These are phyloP conservation scores for Ceriops tagal DNA, from an alignment of 345 rosid genomes.

Conservation along the genomic window DNA sequence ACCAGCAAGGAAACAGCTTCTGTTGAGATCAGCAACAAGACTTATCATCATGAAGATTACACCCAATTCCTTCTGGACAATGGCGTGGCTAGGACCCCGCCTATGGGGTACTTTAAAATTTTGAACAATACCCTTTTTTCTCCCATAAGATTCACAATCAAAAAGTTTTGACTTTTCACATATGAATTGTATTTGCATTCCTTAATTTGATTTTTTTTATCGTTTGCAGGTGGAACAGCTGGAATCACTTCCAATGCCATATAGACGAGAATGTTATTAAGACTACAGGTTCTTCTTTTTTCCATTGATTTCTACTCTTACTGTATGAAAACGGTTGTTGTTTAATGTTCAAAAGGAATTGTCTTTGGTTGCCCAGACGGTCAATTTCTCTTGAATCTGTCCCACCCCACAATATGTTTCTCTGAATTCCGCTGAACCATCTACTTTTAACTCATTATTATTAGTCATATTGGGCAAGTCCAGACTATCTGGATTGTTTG, in stretches of 20 bases:
- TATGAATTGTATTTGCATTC: not conserved
- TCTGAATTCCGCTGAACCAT: conserved; percentile 2
- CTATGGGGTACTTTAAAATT: conserved; percentile 37
- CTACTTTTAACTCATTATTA: not conserved
- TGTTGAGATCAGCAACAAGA: conserved; percentile 11
- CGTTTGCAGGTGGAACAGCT: conserved; percentile 23
- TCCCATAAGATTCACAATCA: not conserved
- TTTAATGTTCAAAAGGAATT: not conserved
- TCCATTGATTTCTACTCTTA: too few relatives aligned
- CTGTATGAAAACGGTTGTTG: too few relatives aligned
- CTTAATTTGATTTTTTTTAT: not conserved
- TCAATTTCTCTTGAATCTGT: too few relatives aligned
- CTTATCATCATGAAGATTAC: conserved; percentile 14
- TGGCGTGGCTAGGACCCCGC: conserved; percentile 50
- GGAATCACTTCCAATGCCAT: conserved; percentile 30
- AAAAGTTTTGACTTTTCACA: not conserved
- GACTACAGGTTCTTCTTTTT: conserved; percentile 13
- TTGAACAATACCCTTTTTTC: not conserved
- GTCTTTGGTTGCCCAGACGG: too few relatives aligned
- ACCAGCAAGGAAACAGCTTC: conserved; percentile 4
- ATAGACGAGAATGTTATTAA: conserved; percentile 20
- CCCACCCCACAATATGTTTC: too few relatives aligned
- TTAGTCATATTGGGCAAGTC: not conserved
- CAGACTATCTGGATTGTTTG: not conserved
- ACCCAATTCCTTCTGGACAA: conserved; percentile 37